Evolutionary conservation across 345 rosid genomes (phyloP).

Genomic region (Garcia nutans): DNA sequence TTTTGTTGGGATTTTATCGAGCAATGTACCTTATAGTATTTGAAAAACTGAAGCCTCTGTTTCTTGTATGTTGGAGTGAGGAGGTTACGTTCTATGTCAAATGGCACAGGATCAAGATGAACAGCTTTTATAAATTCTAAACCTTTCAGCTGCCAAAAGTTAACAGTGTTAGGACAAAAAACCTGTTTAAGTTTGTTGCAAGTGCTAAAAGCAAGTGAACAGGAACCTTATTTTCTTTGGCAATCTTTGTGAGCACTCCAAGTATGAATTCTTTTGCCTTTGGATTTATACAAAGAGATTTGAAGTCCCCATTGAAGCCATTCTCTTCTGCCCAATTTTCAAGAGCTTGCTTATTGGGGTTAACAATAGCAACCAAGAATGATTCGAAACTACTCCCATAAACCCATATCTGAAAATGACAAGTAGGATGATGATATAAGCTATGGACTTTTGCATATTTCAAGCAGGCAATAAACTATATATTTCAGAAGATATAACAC

Average conservation of each 20-base stretch:
- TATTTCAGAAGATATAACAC: neutral
- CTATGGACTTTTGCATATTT: neutral
- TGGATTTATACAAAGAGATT: conserved; percentile 59
- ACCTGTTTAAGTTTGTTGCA: neutral
- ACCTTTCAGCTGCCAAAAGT: conserved; percentile 67
- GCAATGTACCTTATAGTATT: conserved; percentile 63
- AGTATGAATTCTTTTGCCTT: conserved; percentile 64
- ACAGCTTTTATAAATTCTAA: conserved; percentile 79
- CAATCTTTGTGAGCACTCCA: conserved; percentile 68
- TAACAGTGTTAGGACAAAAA: neutral
- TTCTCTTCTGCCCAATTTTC: conserved; percentile 79
- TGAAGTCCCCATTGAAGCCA: conserved; percentile 59
- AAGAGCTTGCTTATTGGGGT: conserved; percentile 74
- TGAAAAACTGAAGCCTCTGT: conserved; percentile 87
- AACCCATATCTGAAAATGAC: conserved; percentile 72
- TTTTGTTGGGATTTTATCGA: too few relatives aligned
- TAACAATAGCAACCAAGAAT: conserved; percentile 74
- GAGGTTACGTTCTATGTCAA: conserved; percentile 83
- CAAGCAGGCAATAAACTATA: neutral
- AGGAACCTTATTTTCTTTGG: conserved; percentile 72
- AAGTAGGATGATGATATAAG: neutral
- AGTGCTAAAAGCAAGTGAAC: neutral
- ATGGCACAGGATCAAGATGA: conserved; percentile 80
- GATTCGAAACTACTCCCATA: conserved; percentile 96
- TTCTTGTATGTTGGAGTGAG: conserved; percentile 94